Conservation (phyloP, 75 land plant genomes). For the Pinus albicaulis region DNA sequence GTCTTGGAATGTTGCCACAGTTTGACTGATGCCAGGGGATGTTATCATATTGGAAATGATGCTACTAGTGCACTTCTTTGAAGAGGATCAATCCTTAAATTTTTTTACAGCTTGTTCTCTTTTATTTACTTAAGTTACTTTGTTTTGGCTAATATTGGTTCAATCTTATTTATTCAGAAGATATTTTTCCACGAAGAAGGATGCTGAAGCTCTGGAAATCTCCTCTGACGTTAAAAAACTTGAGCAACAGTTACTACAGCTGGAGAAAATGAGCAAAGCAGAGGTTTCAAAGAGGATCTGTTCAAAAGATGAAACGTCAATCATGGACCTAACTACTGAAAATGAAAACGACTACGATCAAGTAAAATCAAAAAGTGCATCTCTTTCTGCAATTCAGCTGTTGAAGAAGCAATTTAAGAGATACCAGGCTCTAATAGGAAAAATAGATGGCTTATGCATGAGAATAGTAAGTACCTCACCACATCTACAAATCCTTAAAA, state of each 20-base stretch:
- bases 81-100: not conserved
- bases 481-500: not conserved
- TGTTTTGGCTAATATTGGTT: not conserved
- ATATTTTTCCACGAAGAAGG: slow-evolving; percentile 40
- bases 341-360: slow-evolving; percentile 14
- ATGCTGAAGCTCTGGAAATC: slow-evolving; percentile 59
- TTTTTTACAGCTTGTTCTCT: no score
- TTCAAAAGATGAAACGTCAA: not conserved
- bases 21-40: not conserved
- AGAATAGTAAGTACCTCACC: slow-evolving; percentile 38
- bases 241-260: slow-evolving; percentile 49
- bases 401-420: slow-evolving; percentile 59
- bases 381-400: slow-evolving; percentile 3
- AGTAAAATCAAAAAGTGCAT: slow-evolving; percentile 8
- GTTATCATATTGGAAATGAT: not conserved
- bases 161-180: slow-evolving; percentile 2
- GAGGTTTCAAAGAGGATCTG: not conserved
- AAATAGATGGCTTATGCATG: slow-evolving; percentile 59
- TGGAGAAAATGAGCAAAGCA: slow-evolving; percentile 49
- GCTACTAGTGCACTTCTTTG: not conserved
- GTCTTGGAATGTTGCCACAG: not conserved
- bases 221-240: slow-evolving; percentile 68
- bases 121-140: not conserved
- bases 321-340: not conserved
- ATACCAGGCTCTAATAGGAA: slow-evolving; percentile 51